Conservation (phyloP, 2,329 filamentous ascomycete genomes). For the Hymenoscyphus infarciens region DNA sequence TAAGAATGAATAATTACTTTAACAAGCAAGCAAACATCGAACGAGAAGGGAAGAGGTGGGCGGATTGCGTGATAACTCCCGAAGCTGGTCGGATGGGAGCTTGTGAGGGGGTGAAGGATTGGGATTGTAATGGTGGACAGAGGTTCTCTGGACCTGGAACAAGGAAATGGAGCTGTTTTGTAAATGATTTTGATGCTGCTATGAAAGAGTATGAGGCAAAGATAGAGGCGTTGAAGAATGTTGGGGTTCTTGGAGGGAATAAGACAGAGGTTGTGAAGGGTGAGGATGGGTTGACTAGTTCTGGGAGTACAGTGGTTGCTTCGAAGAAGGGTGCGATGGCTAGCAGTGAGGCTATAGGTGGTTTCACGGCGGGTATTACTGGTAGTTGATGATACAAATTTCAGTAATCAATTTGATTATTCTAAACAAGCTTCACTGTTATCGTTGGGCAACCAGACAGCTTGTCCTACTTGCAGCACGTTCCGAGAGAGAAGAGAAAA, state of each 20-base stretch:
- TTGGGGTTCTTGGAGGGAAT: neutral
- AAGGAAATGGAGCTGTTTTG: constrained; percentile 27
- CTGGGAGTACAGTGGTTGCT: neutral
- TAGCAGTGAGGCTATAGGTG: constrained; percentile 14
- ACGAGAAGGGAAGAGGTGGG: constrained; percentile 25
- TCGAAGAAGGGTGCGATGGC: constrained; percentile 10
- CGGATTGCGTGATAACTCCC: constrained; percentile 29
- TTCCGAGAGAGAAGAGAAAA: too few relatives aligned
- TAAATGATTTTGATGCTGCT: constrained; percentile 6
- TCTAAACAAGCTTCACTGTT: too few relatives aligned
- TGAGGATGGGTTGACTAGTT: constrained; percentile 6
- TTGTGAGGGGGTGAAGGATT: constrained; percentile 22
- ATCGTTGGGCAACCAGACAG: too few relatives aligned
- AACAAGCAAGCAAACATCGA: constrained; percentile 24
- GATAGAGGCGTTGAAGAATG: neutral
- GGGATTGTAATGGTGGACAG: constrained; percentile 21
- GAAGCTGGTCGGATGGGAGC: constrained; percentile 24
- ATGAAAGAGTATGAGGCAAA: constrained; percentile 10
- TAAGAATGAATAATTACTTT: constrained; percentile 29
- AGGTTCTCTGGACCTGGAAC: constrained; percentile 26
- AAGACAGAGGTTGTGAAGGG: constrained; percentile 1
- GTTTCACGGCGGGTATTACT: constrained; percentile 17
- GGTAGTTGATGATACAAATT: constrained; percentile 5
- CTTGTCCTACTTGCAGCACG: too few relatives aligned
- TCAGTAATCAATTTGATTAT: too few relatives aligned